Evolutionary conservation across 2,329 filamentous ascomycete genomes (phyloP).

Genomic region (Fusarium sp.): DNA sequence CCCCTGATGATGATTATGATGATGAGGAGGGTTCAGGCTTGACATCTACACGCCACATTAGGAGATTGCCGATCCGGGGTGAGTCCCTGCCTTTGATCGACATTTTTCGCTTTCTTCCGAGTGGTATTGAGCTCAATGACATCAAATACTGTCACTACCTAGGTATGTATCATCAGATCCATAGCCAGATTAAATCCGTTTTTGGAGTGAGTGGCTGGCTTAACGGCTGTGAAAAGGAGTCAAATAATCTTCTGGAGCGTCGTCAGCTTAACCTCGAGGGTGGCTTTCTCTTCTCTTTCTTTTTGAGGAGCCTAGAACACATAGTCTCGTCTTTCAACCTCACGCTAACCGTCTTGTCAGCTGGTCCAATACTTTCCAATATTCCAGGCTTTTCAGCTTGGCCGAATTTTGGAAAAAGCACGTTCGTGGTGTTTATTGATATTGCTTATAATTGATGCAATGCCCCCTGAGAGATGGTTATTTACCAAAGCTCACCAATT

Average conservation of each 20-base stretch:
- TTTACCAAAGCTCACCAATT: neutral
- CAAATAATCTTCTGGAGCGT: neutral
- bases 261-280: neutral
- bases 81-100: conserved; percentile 12
- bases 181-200: neutral
- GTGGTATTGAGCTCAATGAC: neutral
- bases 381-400: neutral
- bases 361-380: conserved; percentile 6
- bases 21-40: neutral
- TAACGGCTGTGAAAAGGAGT: neutral
- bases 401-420: neutral
- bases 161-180: neutral
- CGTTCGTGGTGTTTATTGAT: neutral
- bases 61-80: conserved; percentile 33
- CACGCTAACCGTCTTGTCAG: neutral
- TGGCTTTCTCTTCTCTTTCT: neutral
- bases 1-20: neutral
- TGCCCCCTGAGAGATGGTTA: neutral
- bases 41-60: neutral
- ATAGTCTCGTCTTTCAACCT: neutral
- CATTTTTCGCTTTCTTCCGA: conserved; percentile 28
- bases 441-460: neutral
- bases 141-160: conserved; percentile 3
- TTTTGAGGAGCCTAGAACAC: neutral
- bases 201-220: neutral